Conservation (phyloP, 169 alveolate species). For the Prorocentrum cordatum region DNA sequence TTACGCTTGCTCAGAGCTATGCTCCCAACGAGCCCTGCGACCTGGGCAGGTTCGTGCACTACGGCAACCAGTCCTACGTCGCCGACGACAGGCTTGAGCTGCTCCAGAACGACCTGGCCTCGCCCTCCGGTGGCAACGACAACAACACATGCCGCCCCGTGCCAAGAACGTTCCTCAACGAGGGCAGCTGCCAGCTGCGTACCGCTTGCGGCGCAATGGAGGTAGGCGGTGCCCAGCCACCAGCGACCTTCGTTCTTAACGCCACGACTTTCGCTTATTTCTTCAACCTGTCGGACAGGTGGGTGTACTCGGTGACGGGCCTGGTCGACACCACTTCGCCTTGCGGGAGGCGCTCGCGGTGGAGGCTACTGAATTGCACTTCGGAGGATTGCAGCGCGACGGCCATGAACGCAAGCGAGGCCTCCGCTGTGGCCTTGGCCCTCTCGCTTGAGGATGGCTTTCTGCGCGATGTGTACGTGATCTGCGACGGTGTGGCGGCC, state of each 20-base stretch:
- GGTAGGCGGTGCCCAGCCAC: neutral
- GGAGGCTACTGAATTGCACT: conserved; percentile 19
- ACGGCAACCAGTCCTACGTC: no score
- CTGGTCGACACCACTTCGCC: neutral
- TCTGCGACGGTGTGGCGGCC: no score
- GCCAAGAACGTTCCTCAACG: neutral
- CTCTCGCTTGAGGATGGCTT: conserved; percentile 8
- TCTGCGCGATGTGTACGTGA: conserved; percentile 53
- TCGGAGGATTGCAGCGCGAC: neutral
- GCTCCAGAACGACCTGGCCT: no score
- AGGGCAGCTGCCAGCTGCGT: neutral
- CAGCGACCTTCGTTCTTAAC: no score
- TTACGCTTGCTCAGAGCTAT: no score
- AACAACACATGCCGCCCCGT: no score
- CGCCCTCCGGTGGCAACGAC: no score
- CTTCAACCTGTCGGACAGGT: neutral
- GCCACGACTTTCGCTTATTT: neutral
- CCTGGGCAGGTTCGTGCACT: no score
- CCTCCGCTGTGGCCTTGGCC: neutral
- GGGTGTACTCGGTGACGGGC: conserved; percentile 2
- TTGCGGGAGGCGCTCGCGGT: conserved; percentile 11
- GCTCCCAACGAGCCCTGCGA: no score
- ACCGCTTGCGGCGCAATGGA: no score
- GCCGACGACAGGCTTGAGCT: no score
- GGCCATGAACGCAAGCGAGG: neutral